Conservation (phyloP, 768 basidiomycete species). For the Phanerochaete carnosa region DNA sequence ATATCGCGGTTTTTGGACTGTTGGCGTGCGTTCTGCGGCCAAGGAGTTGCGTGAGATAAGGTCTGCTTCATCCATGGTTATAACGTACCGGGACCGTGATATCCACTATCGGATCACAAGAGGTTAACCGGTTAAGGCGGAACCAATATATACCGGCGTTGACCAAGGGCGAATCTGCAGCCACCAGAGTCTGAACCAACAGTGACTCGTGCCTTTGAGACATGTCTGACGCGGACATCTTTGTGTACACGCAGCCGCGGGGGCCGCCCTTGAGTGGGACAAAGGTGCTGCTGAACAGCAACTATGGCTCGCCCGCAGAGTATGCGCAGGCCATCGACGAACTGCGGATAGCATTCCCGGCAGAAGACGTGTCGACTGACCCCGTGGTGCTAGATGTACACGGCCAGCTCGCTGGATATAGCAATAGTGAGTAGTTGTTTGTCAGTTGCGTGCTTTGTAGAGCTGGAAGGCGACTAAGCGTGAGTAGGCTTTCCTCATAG, state of each 20-base stretch:
- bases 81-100: too few relatives aligned
- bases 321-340: slow-evolving; percentile 52
- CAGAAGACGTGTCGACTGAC: slow-evolving; percentile 42
- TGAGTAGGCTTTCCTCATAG: slow-evolving; percentile 42
- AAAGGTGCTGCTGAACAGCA: slow-evolving; percentile 11
- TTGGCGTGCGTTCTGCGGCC: too few relatives aligned
- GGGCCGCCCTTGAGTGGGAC: neutral
- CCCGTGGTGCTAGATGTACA: slow-evolving; percentile 48
- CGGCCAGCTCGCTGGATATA: slow-evolving; percentile 50
- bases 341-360: slow-evolving; percentile 38
- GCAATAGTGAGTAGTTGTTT: neutral
- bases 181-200: too few relatives aligned
- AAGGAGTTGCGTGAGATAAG: too few relatives aligned
- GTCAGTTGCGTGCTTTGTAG: slow-evolving; percentile 10
- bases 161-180: too few relatives aligned
- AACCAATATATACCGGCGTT: too few relatives aligned
- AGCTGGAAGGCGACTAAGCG: neutral
- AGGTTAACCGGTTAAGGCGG: too few relatives aligned
- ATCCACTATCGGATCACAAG: too few relatives aligned
- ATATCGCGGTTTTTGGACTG: too few relatives aligned
- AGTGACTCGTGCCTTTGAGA: too few relatives aligned
- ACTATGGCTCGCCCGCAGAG: slow-evolving; percentile 52
- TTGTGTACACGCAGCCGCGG: neutral
- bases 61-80: too few relatives aligned
- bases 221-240: neutral